These are phyloP conservation scores for Exophiala sp. DNA, from an alignment of 2,329 filamentous ascomycete genomes.

Conservation along the genomic window DNA sequence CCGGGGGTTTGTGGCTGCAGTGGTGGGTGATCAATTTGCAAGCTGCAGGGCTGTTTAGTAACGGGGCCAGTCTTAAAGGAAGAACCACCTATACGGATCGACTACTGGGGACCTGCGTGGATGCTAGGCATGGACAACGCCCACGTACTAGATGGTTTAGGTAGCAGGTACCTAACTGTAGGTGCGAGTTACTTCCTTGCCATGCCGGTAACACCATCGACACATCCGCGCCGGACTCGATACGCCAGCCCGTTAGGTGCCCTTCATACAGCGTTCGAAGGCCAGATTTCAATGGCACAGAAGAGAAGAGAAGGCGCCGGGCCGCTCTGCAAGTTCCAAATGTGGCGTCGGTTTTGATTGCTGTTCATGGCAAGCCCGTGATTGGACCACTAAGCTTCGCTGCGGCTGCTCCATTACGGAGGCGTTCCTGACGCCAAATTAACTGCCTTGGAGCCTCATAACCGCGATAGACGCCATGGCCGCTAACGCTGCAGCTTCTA, in stretches of 20 bases:
- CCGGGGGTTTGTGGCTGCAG: constrained; percentile 6
- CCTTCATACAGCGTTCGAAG: too few relatives aligned
- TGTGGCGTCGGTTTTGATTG: constrained; percentile 11
- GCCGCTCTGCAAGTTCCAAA: background rate
- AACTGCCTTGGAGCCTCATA: background rate
- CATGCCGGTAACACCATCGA: too few relatives aligned
- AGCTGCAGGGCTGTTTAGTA: background rate
- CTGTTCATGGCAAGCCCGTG: background rate
- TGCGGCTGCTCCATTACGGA: background rate
- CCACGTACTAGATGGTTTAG: too few relatives aligned
- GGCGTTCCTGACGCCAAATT: constrained; percentile 1
- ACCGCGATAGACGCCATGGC: background rate
- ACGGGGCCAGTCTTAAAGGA: background rate
- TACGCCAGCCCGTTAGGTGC: too few relatives aligned
- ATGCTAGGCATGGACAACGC: too few relatives aligned
- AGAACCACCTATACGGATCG: background rate
- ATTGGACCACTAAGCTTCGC: background rate
- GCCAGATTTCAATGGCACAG: background rate
- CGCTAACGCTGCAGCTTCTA: background rate
- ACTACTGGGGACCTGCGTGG: too few relatives aligned
- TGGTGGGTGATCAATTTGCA: constrained; percentile 17
- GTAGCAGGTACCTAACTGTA: too few relatives aligned
- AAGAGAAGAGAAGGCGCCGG: background rate
- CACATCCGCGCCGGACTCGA: too few relatives aligned
- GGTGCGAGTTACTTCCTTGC: too few relatives aligned